Conservation (phyloP, 108 stramenopile genomes). For the Pseudonitzschia pungens region DNA sequence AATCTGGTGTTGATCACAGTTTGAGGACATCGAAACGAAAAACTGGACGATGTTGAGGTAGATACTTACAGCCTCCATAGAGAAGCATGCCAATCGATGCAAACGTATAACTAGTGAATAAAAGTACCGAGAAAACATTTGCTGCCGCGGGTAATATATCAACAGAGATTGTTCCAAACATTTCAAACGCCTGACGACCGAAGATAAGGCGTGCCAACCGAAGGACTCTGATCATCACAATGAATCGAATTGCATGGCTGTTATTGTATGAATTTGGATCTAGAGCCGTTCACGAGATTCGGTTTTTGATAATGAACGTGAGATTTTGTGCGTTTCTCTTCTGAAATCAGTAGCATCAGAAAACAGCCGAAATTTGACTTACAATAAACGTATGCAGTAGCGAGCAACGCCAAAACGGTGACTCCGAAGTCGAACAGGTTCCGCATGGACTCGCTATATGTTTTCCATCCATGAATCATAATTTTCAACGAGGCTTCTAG, state of each 20-base stretch:
- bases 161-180: constrained; percentile 48
- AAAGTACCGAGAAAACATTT: constrained; percentile 50
- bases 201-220: constrained; percentile 66
- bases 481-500: constrained; percentile 69
- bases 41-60: not conserved
- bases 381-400: constrained; percentile 64
- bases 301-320: not conserved
- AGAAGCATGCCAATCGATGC: constrained; percentile 59
- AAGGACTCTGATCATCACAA: constrained; percentile 78
- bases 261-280: constrained; percentile 60
- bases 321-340: not conserved
- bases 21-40: not conserved
- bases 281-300: not conserved
- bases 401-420: constrained; percentile 53
- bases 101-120: constrained; percentile 61
- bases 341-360: not conserved
- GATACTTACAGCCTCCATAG: constrained; percentile 54
- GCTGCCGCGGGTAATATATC: constrained; percentile 61
- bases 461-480: constrained; percentile 60
- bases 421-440: constrained; percentile 74
- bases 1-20: not conserved
- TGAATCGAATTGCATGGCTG: constrained; percentile 57
- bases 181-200: constrained; percentile 51
- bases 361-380: not conserved
- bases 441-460: constrained; percentile 49